A percentile compares a stretch with the other conserved stretches of the same genome.
Evolutionary conservation across 2,329 filamentous ascomycete species (phyloP).

Genomic region (Diaporthe eres): DNA sequence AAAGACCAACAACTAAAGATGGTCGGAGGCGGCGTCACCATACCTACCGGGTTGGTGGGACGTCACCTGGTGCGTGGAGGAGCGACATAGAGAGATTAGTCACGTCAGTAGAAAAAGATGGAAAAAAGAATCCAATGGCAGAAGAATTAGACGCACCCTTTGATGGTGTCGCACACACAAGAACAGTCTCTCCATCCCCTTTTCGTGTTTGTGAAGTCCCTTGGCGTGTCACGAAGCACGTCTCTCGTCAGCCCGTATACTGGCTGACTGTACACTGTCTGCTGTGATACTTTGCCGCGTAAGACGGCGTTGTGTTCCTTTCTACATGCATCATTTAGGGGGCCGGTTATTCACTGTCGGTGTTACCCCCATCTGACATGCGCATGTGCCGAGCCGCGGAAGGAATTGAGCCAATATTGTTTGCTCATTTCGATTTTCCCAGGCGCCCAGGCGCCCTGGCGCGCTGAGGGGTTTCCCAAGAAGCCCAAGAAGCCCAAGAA

Average conservation of each 20-base stretch:
- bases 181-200: neutral
- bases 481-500: neutral
- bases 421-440: neutral
- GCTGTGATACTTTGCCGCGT: neutral
- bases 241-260: neutral
- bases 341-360: neutral
- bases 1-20: neutral
- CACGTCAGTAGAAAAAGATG: slow-evolving; percentile 17
- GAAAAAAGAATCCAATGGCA: slow-evolving; percentile 8
- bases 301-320: neutral
- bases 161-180: slow-evolving; percentile 14
- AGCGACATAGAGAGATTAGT: slow-evolving; percentile 3
- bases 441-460: slow-evolving; percentile 13
- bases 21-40: neutral
- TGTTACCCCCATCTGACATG: neutral
- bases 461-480: neutral
- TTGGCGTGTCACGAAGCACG: neutral
- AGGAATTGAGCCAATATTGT: slow-evolving; percentile 2
- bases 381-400: neutral
- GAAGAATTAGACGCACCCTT: neutral
- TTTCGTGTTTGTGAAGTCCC: neutral
- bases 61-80: slow-evolving; percentile 12
- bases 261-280: neutral
- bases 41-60: neutral
- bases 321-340: slow-evolving; percentile 2